Percentiles rank a stretch among this genome's conserved stretches.
These are phyloP conservation scores for Boletellus sp. DNA, from an alignment of 768 basidiomycete species.

Conservation along the genomic window DNA sequence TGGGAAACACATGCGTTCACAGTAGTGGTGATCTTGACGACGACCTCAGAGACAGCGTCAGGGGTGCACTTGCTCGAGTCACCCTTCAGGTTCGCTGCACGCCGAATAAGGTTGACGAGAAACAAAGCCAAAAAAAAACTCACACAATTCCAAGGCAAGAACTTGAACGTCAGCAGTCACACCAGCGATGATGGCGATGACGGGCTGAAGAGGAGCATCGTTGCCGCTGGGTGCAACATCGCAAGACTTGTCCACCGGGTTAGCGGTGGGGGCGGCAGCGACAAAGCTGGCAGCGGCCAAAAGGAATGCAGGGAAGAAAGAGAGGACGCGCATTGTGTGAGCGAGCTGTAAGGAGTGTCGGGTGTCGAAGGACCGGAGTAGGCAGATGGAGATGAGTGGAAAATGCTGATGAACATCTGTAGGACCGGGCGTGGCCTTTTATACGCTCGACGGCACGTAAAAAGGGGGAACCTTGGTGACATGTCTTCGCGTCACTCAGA, in stretches of 20 bases:
- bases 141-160: conserved; percentile 4
- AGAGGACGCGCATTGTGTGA: conserved; percentile 26
- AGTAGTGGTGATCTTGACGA: neutral
- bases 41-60: neutral
- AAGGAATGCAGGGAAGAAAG: conserved; percentile 22
- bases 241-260: conserved; percentile 3
- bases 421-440: conserved; percentile 8
- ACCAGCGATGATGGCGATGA: conserved; percentile 2
- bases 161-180: neutral
- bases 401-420: conserved; percentile 3
- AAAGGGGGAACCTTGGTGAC: neutral
- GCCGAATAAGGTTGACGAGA: neutral
- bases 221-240: neutral
- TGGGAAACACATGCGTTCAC: neutral
- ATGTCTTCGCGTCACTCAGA: too few relatives aligned
- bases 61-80: neutral
- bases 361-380: neutral
- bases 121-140: neutral
- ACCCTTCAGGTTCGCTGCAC: neutral
- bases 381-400: neutral
- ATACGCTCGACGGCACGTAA: conserved; percentile 6
- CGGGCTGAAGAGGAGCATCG: conserved; percentile 3
- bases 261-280: conserved; percentile 10
- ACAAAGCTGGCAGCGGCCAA: conserved; percentile 20
- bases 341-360: conserved; percentile 13